Percentiles rank a stretch among this genome's conserved stretches.
Evolutionary conservation across 2,329 filamentous ascomycete species (phyloP).

Genomic region (Sclerotinia spermophila): DNA sequence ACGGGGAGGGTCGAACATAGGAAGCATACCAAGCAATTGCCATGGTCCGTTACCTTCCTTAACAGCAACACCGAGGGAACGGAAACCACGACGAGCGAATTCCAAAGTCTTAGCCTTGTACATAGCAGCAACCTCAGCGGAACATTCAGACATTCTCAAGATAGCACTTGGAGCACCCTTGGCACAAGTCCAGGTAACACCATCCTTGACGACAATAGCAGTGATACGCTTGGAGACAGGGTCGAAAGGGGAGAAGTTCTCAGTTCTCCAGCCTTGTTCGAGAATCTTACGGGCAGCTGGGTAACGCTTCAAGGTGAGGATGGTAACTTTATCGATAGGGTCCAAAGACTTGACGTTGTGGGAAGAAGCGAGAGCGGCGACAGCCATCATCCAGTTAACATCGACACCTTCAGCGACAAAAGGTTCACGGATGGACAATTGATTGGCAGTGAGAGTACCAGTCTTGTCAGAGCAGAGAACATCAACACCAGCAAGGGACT

Average conservation of each 20-base stretch:
- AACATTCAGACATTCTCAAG: slow-evolving; percentile 64
- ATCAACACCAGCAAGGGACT: slow-evolving; percentile 72
- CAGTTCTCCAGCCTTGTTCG: slow-evolving; percentile 69
- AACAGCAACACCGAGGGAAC: slow-evolving; percentile 73
- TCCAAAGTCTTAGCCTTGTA: slow-evolving; percentile 72
- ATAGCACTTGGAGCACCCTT: slow-evolving; percentile 78
- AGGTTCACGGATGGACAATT: slow-evolving; percentile 72
- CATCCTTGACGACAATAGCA: slow-evolving; percentile 63
- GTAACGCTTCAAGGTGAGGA: slow-evolving; percentile 71
- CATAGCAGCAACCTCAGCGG: slow-evolving; percentile 58
- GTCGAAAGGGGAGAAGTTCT: slow-evolving; percentile 76
- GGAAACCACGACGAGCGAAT: slow-evolving; percentile 76
- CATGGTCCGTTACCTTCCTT: slow-evolving; percentile 70
- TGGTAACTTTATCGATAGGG: slow-evolving; percentile 76
- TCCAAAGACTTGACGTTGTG: slow-evolving; percentile 77
- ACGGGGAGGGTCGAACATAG: slow-evolving; percentile 77
- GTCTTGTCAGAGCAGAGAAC: slow-evolving; percentile 81
- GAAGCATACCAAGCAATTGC: slow-evolving; percentile 72
- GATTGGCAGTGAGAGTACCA: slow-evolving; percentile 71
- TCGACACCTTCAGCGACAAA: slow-evolving; percentile 74
- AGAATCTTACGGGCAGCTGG: slow-evolving; percentile 75
- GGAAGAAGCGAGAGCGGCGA: slow-evolving; percentile 71
- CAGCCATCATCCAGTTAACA: slow-evolving; percentile 83
- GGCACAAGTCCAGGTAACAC: slow-evolving; percentile 67
- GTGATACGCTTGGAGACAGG: slow-evolving; percentile 79